These are phyloP conservation scores for Dictyostelium brefeldianum DNA, from an alignment of 78 protist genomes.

Conservation along the genomic window DNA sequence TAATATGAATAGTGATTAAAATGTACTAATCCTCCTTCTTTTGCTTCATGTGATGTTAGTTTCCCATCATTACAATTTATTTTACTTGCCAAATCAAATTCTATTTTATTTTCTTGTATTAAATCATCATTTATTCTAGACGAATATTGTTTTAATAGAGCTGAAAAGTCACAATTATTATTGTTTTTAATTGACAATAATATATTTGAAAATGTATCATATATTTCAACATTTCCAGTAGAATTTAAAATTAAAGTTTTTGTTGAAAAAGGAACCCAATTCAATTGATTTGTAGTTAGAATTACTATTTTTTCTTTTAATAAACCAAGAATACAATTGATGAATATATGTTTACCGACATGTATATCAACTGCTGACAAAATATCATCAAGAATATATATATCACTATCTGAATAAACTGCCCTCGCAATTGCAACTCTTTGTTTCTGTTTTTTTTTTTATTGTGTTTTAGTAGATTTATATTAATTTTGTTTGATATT, in stretches of 20 bases:
- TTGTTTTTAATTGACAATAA: neutral
- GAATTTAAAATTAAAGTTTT: neutral
- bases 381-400: conserved; percentile 91
- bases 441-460: too few species aligned
- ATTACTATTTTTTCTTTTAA: conserved; percentile 78
- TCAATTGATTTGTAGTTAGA: conserved; percentile 92
- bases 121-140: too few species aligned
- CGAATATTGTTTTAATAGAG: neutral
- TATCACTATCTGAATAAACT: conserved; percentile 79
- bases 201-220: neutral
- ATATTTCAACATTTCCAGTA: conserved; percentile 30
- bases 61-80: conserved; percentile 1
- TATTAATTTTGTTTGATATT: too few species aligned
- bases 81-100: too few species aligned
- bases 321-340: neutral
- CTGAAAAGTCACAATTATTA: neutral
- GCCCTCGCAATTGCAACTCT: conserved; percentile 95
- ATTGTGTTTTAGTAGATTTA: too few species aligned
- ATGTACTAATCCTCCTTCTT: conserved; percentile 14
- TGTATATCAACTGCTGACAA: conserved; percentile 91
- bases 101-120: too few species aligned
- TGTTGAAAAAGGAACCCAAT: neutral
- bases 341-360: conserved; percentile 46
- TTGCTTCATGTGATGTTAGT: conserved; percentile 21
- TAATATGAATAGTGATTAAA: neutral